Percentiles rank a stretch among this genome's conserved stretches.
Conservation (phyloP, 805 yeast genomes). For the Saccharomycopsis sp. region DNA sequence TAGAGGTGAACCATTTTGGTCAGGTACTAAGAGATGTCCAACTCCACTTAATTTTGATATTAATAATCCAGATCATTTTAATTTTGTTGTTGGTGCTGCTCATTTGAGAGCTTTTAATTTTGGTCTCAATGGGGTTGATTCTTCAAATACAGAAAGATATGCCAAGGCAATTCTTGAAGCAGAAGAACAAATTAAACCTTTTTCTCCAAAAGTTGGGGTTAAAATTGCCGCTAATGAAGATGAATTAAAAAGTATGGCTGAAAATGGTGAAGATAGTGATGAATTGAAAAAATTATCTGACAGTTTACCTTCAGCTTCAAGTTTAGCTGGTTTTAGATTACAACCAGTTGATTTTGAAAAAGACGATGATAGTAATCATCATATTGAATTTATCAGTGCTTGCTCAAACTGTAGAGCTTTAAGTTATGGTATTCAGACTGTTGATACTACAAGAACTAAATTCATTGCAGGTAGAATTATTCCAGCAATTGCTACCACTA, state of each 20-base stretch:
- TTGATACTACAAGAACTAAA: constrained; percentile 83
- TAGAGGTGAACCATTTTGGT: constrained; percentile 91
- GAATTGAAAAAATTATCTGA: constrained; percentile 62
- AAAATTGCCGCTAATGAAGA: constrained; percentile 76
- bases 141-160: constrained; percentile 37
- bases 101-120: constrained; percentile 83
- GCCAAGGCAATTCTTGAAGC: constrained; percentile 40
- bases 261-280: constrained; percentile 43
- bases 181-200: constrained; percentile 38
- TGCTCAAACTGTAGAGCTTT: constrained; percentile 94
- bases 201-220: constrained; percentile 64
- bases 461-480: constrained; percentile 97
- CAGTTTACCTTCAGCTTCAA: constrained; percentile 77
- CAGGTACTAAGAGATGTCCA: constrained; percentile 97
- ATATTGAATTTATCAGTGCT: constrained; percentile 90
- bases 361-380: constrained; percentile 95
- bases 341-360: constrained; percentile 92
- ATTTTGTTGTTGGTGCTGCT: constrained; percentile 83
- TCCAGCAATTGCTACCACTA: constrained; percentile 98
- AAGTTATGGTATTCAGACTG: constrained; percentile 81
- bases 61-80: constrained; percentile 64
- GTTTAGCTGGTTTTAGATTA: constrained; percentile 80
- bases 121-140: constrained; percentile 70
- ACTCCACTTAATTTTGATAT: constrained; percentile 71
- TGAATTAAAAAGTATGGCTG: constrained; percentile 64